A percentile compares a stretch with the other conserved stretches of the same genome.
Conservation (phyloP, 352 stramenopile genomes). For the Albugo candida region DNA sequence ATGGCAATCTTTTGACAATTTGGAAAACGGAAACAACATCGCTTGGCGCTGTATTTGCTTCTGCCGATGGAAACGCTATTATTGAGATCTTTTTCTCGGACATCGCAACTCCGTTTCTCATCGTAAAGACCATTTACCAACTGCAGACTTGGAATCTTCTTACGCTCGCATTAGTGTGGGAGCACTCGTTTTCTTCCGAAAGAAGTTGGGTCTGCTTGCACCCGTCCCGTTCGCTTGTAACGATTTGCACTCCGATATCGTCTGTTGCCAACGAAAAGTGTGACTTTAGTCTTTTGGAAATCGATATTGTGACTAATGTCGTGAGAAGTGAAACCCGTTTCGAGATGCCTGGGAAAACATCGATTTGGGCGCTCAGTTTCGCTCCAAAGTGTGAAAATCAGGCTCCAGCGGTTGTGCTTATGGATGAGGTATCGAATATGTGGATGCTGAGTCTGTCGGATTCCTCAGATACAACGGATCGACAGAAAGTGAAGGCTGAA, state of each 20-base stretch:
- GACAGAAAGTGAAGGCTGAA: no score
- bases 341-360: no score
- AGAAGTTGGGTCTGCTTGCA: no score
- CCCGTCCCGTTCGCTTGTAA: no score
- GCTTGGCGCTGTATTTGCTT: slow-evolving; percentile 52
- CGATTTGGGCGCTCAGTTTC: no score
- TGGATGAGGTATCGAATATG: slow-evolving; percentile 31
- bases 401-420: slow-evolving; percentile 9
- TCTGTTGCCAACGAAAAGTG: no score
- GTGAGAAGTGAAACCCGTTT: no score
- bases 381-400: no score
- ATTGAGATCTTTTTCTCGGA: slow-evolving; percentile 37
- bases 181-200: background rate
- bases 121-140: slow-evolving; percentile 26
- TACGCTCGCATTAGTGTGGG: slow-evolving; percentile 40
- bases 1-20: slow-evolving; percentile 58
- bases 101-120: slow-evolving; percentile 32
- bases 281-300: no score
- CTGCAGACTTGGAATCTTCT: slow-evolving; percentile 68
- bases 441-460: slow-evolving; percentile 23
- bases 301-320: no score
- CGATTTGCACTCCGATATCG: no score
- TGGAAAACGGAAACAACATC: slow-evolving; percentile 66
- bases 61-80: slow-evolving; percentile 18
- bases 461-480: no score